Evolutionary conservation across 768 basidiomycete species (phyloP), one percentile per base, ranked within the genome.

Genomic region (Chalciporus piperatus): DNA sequence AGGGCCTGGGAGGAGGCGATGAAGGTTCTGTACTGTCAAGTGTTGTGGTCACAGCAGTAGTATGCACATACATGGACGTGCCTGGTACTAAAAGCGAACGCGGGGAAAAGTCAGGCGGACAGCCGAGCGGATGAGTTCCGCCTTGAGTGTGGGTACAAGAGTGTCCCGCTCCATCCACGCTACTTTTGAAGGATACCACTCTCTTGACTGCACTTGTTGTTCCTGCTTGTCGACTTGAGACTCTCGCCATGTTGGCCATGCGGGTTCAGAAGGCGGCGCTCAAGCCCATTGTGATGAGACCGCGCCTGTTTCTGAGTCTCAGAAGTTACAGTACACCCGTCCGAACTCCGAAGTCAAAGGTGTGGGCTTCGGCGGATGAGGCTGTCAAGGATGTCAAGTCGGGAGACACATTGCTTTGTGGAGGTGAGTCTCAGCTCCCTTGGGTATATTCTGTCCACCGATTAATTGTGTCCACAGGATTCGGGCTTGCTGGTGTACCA

Each of bases 401-500:
- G 3, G 91, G 92, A 6, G 83, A 88, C 52, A 74, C 81, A 37
- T 62, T 97, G 38, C 76, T 97, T 20, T 88, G 87, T 58, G 92
- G 86, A 74, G 92, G 92, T 92, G 58, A 56, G 84, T 37, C 35
- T 17, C 16, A 3, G 8, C 52, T 51, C 41, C 12, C 27, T 27
- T 27, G 17, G 3, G 42, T n/a, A 32, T 19, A 35, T 12, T 16
- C 39, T 50, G 19, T 11, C 48, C 40, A 35, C 7, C 45, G 45
- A 47, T 16, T n/a, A n/a, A n/a, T n/a, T 35, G 28, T 41, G 27
- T 60, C 10, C 37, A 14, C 60, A 92, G 92, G 93, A 23, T 97
- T 97, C 62, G 93, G 93, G 41, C 73, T 91, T 46, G 89, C 90
- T 58, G 94, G 93, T 27, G 87, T 92, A 41, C 92, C 93, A 61